Evolutionary conservation across 2,329 filamentous ascomycete species (phyloP).

Genomic region (Microdochium trichocladiopsis): DNA sequence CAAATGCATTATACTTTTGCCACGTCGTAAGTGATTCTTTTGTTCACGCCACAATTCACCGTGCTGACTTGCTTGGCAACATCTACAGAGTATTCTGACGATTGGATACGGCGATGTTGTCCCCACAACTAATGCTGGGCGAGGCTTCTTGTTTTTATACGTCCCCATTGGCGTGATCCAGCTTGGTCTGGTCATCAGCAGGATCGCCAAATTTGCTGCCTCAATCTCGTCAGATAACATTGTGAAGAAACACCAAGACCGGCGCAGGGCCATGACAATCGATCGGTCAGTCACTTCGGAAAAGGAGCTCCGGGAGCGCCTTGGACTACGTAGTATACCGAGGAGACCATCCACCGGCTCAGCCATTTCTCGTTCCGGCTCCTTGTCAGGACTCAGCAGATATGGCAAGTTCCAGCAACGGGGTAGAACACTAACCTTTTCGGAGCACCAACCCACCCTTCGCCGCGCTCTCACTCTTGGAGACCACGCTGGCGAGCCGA

Average conservation of each 20-base stretch:
- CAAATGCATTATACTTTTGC: conserved; percentile 54
- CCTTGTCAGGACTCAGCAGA: background rate
- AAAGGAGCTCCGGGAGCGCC: conserved; percentile 33
- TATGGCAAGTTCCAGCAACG: background rate
- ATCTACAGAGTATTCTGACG: conserved; percentile 38
- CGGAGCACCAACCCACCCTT: background rate
- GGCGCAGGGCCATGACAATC: conserved; percentile 44
- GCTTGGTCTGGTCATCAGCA: conserved; percentile 60
- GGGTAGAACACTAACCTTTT: background rate
- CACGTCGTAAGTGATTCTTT: conserved; percentile 37
- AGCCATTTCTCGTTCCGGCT: background rate
- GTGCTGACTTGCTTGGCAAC: background rate
- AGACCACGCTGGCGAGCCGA: conserved; percentile 1
- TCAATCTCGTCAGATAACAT: conserved; percentile 57
- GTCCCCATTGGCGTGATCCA: conserved; percentile 63
- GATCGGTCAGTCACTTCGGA: conserved; percentile 45
- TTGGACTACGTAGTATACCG: conserved; percentile 19
- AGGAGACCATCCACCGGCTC: background rate
- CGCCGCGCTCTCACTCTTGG: background rate
- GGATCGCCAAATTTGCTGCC: conserved; percentile 52
- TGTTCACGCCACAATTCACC: background rate
- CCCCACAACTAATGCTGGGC: conserved; percentile 40
- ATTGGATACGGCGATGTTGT: conserved; percentile 57
- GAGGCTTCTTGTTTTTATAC: conserved; percentile 60
- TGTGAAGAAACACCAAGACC: conserved; percentile 49